Percentiles rank a stretch among this genome's conserved stretches.
phyloP scores from a whole-genome alignment of 768 basidiomycete genomes.

The Amyloporia xantha region DNA sequence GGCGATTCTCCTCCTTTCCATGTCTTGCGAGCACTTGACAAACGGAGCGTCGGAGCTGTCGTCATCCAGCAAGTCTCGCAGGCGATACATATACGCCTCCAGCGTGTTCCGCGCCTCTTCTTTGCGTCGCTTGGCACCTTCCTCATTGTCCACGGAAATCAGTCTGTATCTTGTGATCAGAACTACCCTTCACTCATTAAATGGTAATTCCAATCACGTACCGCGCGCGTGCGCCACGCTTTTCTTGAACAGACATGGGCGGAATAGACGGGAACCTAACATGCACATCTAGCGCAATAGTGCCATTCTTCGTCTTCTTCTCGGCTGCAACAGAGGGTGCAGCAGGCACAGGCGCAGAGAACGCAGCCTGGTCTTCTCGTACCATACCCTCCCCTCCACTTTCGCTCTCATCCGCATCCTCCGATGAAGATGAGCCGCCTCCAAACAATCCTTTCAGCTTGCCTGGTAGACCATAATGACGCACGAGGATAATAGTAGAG shows the following conservation, averaged over 20 bases:
- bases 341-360: slow-evolving; percentile 15
- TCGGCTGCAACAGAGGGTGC: slow-evolving; percentile 28
- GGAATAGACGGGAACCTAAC: slow-evolving; percentile 58
- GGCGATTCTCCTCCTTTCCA: slow-evolving; percentile 62
- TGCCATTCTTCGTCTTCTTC: slow-evolving; percentile 36
- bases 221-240: slow-evolving; percentile 68
- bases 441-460: slow-evolving; percentile 89
- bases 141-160: slow-evolving; percentile 69
- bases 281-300: slow-evolving; percentile 61
- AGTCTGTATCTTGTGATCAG: too few species aligned
- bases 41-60: slow-evolving; percentile 60
- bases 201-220: too few species aligned
- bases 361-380: slow-evolving; percentile 6
- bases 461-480: slow-evolving; percentile 35
- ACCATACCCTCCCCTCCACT: slow-evolving; percentile 32
- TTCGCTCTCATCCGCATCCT: slow-evolving; percentile 24
- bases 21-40: slow-evolving; percentile 72
- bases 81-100: slow-evolving; percentile 88
- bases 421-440: slow-evolving; percentile 38
- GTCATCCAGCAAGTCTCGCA: slow-evolving; percentile 76
- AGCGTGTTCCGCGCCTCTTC: slow-evolving; percentile 90
- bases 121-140: slow-evolving; percentile 65
- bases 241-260: slow-evolving; percentile 74
- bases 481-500: slow-evolving; percentile 1
- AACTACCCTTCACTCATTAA: too few species aligned